Evolutionary conservation across 306 rosid species (phyloP).

Genomic region (Canavalia gladiata): DNA sequence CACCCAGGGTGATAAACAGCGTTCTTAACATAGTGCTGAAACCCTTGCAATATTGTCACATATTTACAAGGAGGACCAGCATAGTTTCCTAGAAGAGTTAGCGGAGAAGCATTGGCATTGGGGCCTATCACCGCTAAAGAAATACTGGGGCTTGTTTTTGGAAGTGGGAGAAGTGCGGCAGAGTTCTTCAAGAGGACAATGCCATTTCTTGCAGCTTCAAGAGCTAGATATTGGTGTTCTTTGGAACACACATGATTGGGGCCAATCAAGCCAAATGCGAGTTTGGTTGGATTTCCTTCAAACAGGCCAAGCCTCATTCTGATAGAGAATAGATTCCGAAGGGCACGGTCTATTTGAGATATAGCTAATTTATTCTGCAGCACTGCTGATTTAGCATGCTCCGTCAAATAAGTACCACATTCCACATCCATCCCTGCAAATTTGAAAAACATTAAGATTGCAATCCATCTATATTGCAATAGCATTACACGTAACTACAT

Average conservation of each 20-base stretch:
- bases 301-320: constrained; percentile 90
- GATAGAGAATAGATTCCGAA: constrained; percentile 73
- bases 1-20: constrained; percentile 74
- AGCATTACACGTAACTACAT: not conserved
- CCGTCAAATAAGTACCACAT: constrained; percentile 72
- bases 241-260: constrained; percentile 73
- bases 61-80: constrained; percentile 83
- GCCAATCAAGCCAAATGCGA: constrained; percentile 70
- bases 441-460: not conserved
- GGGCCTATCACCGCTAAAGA: constrained; percentile 91
- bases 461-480: not conserved
- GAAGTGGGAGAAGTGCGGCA: constrained; percentile 73
- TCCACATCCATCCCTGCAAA: constrained; percentile 87
- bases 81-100: constrained; percentile 80
- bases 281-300: constrained; percentile 73
- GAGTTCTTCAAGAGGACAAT: constrained; percentile 88
- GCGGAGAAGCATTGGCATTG: constrained; percentile 66
- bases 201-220: constrained; percentile 91
- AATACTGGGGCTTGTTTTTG: constrained; percentile 54
- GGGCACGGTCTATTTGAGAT: constrained; percentile 78
- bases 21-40: constrained; percentile 62
- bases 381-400: constrained; percentile 74
- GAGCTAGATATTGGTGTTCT: constrained; percentile 73
- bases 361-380: constrained; percentile 58
- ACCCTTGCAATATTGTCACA: constrained; percentile 66